Percentiles rank a stretch among this genome's conserved stretches.
These are phyloP conservation scores for Ceratobasidium sp. DNA, from an alignment of 1,284 basidiomycete species.

Conservation along the genomic window DNA sequence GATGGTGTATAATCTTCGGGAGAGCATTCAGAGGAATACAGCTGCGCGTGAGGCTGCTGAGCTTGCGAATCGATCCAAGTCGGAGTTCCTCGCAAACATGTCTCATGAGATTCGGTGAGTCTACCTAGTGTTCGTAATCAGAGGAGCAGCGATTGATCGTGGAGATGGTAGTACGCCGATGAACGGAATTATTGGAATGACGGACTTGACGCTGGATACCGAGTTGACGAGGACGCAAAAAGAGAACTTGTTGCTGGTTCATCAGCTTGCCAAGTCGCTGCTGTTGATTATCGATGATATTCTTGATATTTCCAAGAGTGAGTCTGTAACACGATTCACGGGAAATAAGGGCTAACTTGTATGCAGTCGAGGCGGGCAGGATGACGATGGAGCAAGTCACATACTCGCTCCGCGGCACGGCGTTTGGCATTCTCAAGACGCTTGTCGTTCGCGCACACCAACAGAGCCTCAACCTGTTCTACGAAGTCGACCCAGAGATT, in stretches of 20 bases:
- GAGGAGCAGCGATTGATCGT: background rate
- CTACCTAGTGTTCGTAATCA: constrained; percentile 13
- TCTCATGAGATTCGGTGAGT: constrained; percentile 91
- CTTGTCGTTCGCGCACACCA: constrained; percentile 98
- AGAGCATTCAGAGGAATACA: constrained; percentile 99
- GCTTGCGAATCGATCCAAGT: constrained; percentile 94
- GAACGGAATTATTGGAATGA: constrained; percentile 99
- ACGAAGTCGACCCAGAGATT: constrained; percentile 95
- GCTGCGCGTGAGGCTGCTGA: constrained; percentile 98
- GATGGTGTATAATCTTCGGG: constrained; percentile 98
- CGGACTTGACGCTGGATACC: constrained; percentile 94
- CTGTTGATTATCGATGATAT: constrained; percentile 98
- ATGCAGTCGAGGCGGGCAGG: constrained; percentile 91
- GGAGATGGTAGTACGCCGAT: constrained; percentile 82
- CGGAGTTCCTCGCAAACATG: constrained; percentile 98
- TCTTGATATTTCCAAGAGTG: constrained; percentile 97
- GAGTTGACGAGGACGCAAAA: constrained; percentile 89
- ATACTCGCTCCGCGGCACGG: constrained; percentile 96
- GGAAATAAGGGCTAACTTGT: constrained; percentile 1
- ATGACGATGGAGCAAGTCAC: constrained; percentile 99
- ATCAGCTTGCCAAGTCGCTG: constrained; percentile 92
- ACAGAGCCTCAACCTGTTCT: constrained; percentile 96
- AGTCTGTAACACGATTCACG: constrained; percentile 52
- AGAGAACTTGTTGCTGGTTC: constrained; percentile 95
- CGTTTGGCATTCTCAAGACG: constrained; percentile 98